Conservation (phyloP, 2,329 filamentous ascomycete genomes). For the Neobulgaria alba region DNA sequence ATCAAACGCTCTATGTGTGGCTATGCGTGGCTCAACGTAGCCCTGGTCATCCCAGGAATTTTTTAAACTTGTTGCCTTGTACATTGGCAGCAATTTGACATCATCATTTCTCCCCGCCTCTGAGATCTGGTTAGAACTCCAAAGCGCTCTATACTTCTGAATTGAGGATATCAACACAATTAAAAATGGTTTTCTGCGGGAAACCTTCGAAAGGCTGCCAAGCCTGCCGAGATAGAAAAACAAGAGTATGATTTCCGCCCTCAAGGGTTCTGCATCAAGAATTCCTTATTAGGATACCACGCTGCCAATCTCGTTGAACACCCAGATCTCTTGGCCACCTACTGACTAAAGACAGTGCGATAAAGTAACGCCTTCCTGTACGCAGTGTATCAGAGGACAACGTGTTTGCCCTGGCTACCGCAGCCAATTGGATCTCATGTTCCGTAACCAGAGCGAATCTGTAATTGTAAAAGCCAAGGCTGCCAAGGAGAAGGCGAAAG, state of each 20-base stretch:
- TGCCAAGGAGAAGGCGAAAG: slow-evolving; percentile 24
- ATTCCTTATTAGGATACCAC: no score
- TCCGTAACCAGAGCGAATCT: slow-evolving; percentile 47
- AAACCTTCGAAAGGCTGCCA: slow-evolving; percentile 15
- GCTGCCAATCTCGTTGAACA: no score
- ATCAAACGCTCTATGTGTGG: no score
- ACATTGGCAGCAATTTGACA: no score
- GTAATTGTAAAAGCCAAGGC: slow-evolving; percentile 40
- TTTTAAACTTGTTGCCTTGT: no score
- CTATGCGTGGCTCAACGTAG: no score
- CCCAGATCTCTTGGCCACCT: background rate
- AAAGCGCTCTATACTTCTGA: no score
- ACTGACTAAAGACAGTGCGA: slow-evolving; percentile 34
- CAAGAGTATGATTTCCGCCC: slow-evolving; percentile 9
- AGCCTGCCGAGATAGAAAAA: slow-evolving; percentile 14
- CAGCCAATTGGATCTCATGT: slow-evolving; percentile 48
- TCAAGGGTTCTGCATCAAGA: background rate
- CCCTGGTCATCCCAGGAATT: no score
- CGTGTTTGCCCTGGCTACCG: slow-evolving; percentile 46
- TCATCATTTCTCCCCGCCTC: no score
- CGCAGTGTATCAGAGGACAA: slow-evolving; percentile 45
- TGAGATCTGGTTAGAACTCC: no score
- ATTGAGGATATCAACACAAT: no score
- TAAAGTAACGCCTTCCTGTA: slow-evolving; percentile 41
- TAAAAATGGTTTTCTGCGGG: slow-evolving; percentile 16